Evolutionary conservation across 2,329 filamentous ascomycete genomes (phyloP), one percentile per base, ranked within the genome.

Genomic region (Stemphylium vesicarium): DNA sequence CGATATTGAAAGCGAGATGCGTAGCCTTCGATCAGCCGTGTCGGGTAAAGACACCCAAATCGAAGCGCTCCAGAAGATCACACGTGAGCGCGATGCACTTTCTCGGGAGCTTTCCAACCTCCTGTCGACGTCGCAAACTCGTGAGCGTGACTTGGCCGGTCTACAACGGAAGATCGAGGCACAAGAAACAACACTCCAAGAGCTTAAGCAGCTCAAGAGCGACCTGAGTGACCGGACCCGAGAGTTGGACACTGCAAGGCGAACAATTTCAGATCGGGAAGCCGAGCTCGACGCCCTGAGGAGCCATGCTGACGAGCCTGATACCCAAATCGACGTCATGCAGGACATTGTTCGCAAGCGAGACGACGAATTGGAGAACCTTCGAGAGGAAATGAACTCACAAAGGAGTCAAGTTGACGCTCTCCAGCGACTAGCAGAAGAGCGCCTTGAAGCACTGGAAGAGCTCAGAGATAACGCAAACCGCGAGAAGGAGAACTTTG

Each of bases 331-430:
- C 11, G 74, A 77, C 32, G 74, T 75, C 40, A 77, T 80, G 54
- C 74, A 77, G 29, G 69, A 71, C 36, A 67, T 81, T 29, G 75
- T 80, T 32, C 73, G 74, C 16, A 74, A 80, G 53, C 75, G 79
- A 3, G 75, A 80, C 24, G 62, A 73, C 39, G 81, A 86, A 51
- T 77, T 88, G 2, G 81, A 84, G 44, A 80, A 84, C 51, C 78
- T 84, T 18, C 79, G 83, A 29, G 77, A 80, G 20, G 79, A 72
- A 9, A 60, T 76, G 44, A 72, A 75, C 42, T 52, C 56, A 7
- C 69, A 71, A 38, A 65, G 70, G 33, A 58, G 65, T 20, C 64
- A 74, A 35, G 59, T 73, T 4, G 74, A 76, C 6, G 53, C 57
- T 11, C 57, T 76, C 2, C 70, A 75, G 49, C 66, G 63, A 12